Base-by-base conservation (phyloP, 768 basidiomycete genomes). In the Suillus bovinus region DNA sequence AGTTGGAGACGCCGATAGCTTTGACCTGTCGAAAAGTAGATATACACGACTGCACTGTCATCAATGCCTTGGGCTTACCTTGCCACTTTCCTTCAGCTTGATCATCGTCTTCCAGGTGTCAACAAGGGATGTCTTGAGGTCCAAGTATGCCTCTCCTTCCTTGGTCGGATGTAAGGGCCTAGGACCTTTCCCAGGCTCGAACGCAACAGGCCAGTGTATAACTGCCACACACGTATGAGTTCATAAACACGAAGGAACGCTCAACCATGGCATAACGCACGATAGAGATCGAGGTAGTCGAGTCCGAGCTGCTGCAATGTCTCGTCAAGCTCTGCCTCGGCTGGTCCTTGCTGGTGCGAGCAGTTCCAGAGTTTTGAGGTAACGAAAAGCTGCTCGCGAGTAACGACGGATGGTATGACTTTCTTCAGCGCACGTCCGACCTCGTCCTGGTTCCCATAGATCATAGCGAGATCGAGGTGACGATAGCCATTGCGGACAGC, bases 31-130 rank as follows among this genome's bases (percentile, higher is more conserved):
- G 11, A 41, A 34, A 60, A 7, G 16, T 59, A 63, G 50, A 61
- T 52, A 24, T 22, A 33, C 39, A 59, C 16, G 22, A 27, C 47
- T 4, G 17, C 20, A 13, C 50, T 17, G 20, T 10, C 5, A 16
- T 29, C 24, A 58, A 20, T 38, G 4, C 44, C 3, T 22, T 1
- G 1, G 39, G 38, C 59, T 38, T 61, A 86, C 89, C 81, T 94
- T 94, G 63, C 80, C 80, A 0, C 85, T 83, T 70, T 87, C 84
- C 16, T 81, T 84, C 13, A 94, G 83, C 44, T 79, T 80, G 65
- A 91, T 80, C 85, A 94, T 82, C 16, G 90, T 90, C 68, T 85
- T 88, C 91, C 92, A 93, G 39, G 92, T 94, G 16, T 93, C 90
- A 33, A 85, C 84, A 20, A 93, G 76, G 14, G 81, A 81, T 1